Percentiles rank a stretch among this genome's conserved stretches.
These are phyloP conservation scores for Cercospora nicotianae DNA, from an alignment of 2,329 filamentous ascomycete genomes.

Conservation along the genomic window DNA sequence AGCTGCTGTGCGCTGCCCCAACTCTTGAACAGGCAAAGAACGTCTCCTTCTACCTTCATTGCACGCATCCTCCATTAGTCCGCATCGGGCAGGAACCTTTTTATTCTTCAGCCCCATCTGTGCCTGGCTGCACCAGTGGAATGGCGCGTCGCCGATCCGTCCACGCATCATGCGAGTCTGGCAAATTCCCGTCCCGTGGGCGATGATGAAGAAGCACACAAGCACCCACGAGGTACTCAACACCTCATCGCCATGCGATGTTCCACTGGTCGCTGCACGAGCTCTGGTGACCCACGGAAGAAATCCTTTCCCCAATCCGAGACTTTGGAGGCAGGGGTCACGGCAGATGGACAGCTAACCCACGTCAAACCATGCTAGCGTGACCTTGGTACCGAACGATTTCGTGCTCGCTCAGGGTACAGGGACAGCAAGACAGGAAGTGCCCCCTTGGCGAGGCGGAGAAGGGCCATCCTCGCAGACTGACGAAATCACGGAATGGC, in stretches of 20 bases:
- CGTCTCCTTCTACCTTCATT: background rate
- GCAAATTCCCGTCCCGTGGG: background rate
- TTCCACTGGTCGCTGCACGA: background rate
- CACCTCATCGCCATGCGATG: background rate
- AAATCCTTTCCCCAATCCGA: background rate
- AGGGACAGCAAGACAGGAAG: background rate
- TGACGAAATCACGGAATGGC: background rate
- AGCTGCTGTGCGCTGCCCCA: background rate
- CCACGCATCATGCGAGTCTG: background rate
- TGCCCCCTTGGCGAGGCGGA: background rate
- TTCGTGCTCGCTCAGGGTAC: background rate
- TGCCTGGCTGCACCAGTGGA: background rate
- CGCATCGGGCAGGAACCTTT: background rate
- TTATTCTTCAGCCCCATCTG: background rate
- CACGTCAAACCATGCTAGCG: constrained; percentile 1
- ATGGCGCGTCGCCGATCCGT: background rate
- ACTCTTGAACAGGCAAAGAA: background rate
- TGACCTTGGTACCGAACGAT: background rate
- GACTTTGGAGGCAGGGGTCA: background rate
- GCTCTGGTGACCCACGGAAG: background rate
- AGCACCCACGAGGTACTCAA: background rate
- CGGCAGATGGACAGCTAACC: constrained; percentile 1
- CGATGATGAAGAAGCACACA: background rate
- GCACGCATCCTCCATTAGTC: background rate
- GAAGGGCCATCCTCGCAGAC: background rate